Base-by-base conservation (phyloP, 2,329 filamentous ascomycete species). In the Pseudopyrenochaeta lycopersici region DNA sequence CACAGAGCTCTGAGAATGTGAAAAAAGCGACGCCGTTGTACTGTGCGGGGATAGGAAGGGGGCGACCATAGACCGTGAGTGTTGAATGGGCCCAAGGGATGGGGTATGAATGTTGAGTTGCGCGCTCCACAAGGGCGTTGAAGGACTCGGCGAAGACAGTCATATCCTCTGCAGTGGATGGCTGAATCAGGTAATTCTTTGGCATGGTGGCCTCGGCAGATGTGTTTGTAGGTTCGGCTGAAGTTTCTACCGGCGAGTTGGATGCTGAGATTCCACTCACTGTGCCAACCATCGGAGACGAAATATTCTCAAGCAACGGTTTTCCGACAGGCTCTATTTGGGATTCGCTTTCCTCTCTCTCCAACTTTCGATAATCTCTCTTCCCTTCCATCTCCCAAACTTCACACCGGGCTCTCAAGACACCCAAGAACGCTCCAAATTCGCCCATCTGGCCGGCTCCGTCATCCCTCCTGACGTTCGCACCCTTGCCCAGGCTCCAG, bases 331-430 rank as follows among this genome's bases (percentile, higher is more conserved):
- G 44, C 40, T 30, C 51, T n/a, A 4, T 27, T 32, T 42, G 47
- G 1, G 9, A 20, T 2, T 10, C 39, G 1, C 45, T 49, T 12
- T 68, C 64, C 40, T 71, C 68, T 53, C 76, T 78, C 1, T 62
- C 59, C 5, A 75, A 78, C 61, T 90, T 80, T 81, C 90, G 63
- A 55, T 81, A 94, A 68, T 95, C 91, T 49, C 80, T 85, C 1
- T 84, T 83, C 1, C 90, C 88, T 62, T 91, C 89, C 84, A 94
- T 92, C 70, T 93, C 88, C 89, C 90, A 93, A 44, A 93, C 87
- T 64, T 94, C 90, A 68, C 91, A 94, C 49, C 90, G 82, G 9
- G 89, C 88, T 69, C 89, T 90, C 31, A 94, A 72, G 0, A 94
- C 87, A 38, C 92, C 88, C 9, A 94, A 77, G 58, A 95, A 94